A percentile compares a stretch with the other conserved stretches of the same genome.
Conservation (phyloP, 2,329 filamentous ascomycete species). For the Blastomyces percursus region DNA sequence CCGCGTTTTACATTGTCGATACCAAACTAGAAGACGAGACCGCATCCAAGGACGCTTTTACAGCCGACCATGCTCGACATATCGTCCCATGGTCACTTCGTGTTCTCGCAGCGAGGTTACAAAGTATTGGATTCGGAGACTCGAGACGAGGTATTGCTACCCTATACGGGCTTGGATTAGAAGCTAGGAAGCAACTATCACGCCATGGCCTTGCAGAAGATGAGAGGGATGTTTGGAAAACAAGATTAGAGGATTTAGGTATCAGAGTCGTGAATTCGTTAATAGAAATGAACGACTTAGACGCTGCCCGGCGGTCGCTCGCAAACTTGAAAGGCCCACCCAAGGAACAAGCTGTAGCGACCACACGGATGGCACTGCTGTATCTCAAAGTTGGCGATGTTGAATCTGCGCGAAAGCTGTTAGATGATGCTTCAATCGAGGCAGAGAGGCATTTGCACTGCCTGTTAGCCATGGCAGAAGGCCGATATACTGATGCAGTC, state of each 20-base stretch:
- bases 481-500: conserved; percentile 55
- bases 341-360: conserved; percentile 23
- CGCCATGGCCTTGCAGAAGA: conserved; percentile 43
- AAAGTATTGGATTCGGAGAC: conserved; percentile 78
- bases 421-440: conserved; percentile 24
- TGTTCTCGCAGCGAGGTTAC: conserved; percentile 69
- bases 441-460: conserved; percentile 39
- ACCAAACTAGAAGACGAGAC: conserved; percentile 21
- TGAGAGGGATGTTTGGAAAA: conserved; percentile 56
- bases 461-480: conserved; percentile 68
- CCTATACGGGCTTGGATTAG: conserved; percentile 76
- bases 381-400: conserved; percentile 72
- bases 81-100: conserved; percentile 82
- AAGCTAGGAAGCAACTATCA: conserved; percentile 55
- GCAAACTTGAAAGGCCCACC: conserved; percentile 40
- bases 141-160: conserved; percentile 74
- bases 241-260: conserved; percentile 63
- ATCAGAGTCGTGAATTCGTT: conserved; percentile 46
- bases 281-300: conserved; percentile 66
- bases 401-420: conserved; percentile 50
- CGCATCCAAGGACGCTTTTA: conserved; percentile 52
- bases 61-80: conserved; percentile 39
- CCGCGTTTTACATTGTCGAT: conserved; percentile 43
- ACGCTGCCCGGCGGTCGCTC: conserved; percentile 66
- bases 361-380: conserved; percentile 48